phyloP scores from a whole-genome alignment of 2,329 filamentous ascomycete genomes.

The Scedosporium boydii region DNA sequence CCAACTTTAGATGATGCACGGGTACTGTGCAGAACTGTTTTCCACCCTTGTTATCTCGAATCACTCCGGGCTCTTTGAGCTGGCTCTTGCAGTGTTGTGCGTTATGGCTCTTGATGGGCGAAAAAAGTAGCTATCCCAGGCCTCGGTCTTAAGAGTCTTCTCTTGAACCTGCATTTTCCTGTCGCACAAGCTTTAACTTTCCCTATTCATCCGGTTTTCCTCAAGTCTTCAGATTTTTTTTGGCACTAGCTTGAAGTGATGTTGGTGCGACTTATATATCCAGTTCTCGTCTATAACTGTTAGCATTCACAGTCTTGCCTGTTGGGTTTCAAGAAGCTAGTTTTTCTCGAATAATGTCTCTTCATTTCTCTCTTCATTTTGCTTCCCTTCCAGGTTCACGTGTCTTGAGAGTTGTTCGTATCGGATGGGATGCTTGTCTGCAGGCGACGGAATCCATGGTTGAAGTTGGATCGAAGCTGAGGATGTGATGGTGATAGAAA shows the following conservation, averaged over 20 bases:
- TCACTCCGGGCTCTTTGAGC: no score
- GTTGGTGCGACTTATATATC: neutral
- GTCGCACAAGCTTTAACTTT: neutral
- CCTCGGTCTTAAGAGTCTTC: neutral
- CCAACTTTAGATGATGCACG: slow-evolving; percentile 48
- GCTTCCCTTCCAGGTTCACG: neutral
- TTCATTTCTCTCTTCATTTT: neutral
- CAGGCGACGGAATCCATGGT: neutral
- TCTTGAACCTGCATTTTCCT: neutral
- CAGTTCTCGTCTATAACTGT: neutral
- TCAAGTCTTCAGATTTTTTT: neutral
- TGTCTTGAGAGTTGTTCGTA: neutral
- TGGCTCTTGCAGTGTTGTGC: neutral
- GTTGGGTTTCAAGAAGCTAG: neutral
- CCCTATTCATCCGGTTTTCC: neutral
- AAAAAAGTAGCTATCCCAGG: neutral
- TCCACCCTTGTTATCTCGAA: neutral
- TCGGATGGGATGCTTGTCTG: neutral
- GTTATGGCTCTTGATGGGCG: neutral
- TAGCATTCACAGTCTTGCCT: neutral
- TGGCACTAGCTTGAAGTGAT: neutral
- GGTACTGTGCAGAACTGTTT: neutral
- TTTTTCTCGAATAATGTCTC: neutral
- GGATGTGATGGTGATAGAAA: no score
- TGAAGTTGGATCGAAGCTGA: no score